Base-by-base conservation (phyloP, 1,139 yeast genomes). In the Debaryomycetaceae sp. region DNA sequence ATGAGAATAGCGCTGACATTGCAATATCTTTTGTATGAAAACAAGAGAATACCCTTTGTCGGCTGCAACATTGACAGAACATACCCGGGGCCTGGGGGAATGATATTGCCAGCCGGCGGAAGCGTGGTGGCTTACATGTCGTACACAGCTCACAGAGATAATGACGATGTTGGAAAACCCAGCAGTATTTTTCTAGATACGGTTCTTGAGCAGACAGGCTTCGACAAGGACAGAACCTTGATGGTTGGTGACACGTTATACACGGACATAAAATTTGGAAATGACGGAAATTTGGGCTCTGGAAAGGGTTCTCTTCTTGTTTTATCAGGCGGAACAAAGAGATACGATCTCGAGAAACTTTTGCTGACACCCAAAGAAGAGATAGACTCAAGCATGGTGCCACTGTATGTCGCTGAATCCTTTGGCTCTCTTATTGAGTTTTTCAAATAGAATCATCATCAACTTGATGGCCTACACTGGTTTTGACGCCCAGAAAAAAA, bases 161-260 rank as follows among this genome's bases (percentile, higher is more conserved):
- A 58, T 38, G 52, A 65, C 18, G 58, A 65, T 41, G 72, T 67
- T 5, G 75, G 75, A 4, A 69, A 69, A 48, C 75, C 75, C 9
- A 63, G 70, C 41, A 39, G 53, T 2, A 48, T 51, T 6, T 62
- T 70, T 30, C 50, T 69, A 34, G 63, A 65, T 17, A 49, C 59
- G 8, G 65, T 69, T 15, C 43, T 67, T 37, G 48, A 49, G 5
- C 58, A 58, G 26, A 59, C 55, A 22, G 53, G 51, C 3, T 67
- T 64, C 43, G 61, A 59, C 24, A 55, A 50, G 34, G 42, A 43
- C 16, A 56, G 49, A 34, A 65, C 74, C 0, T 47, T 69, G 36
- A 68, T 69, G 74, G 58, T 67, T 7, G 75, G 75, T n/a, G 75
- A 69, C 46, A 68, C 74, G 1, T 49, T 68, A 30, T 68, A 68